Base-by-base conservation (phyloP, 2,329 filamentous ascomycete species). In the Hortaea sp. region DNA sequence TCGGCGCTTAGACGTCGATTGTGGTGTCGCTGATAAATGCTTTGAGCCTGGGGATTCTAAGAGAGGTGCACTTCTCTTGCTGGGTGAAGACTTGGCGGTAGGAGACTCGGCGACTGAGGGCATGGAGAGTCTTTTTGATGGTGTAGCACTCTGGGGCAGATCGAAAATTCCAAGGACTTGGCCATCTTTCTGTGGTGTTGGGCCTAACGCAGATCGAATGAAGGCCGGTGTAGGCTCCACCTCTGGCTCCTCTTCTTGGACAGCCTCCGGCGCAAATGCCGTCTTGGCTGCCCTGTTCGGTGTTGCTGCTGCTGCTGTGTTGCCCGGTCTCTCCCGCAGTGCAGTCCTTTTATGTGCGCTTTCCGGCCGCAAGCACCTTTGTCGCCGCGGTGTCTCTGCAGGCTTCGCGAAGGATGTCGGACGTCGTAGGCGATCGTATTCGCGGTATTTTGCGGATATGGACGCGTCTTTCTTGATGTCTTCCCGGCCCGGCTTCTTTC, bases 111-210 rank as follows among this genome's bases (percentile, higher is more conserved):
- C 56, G 9, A 43, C 43, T 6, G 40, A 35, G 10, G 30, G 9
- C n/a, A 27, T 29, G 6, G n/a, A 12, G 5, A 11, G 7, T 10
- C 38, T 41, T 56, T 62, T 66, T 46, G 61, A 67, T 5, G 67
- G 66, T 29, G 66, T 70, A 5, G 75, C 74, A 1, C 77, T 75
- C 5, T 74, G 75, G 6, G 88, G 67, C 7, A 84, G 66, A 59
- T 90, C 86, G 60, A 92, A 92, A 12, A 92, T 67, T 4, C 86
- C 85, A 2, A 92, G 71, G 1, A 88, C 81, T 13, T 78, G 78
- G 29, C 86, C 86, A 61, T 90, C 84, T 50, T 81, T 79, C 58
- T 90, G 86, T 3, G 86, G 86, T 9, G 86, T 92, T 1, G 86
- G 86, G 2, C 84, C 85, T 50, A 92, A 53, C 6, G 54, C 59